Base-by-base conservation (phyloP, 495 filamentous ascomycete species). In the Eremomyces bilateralis region DNA sequence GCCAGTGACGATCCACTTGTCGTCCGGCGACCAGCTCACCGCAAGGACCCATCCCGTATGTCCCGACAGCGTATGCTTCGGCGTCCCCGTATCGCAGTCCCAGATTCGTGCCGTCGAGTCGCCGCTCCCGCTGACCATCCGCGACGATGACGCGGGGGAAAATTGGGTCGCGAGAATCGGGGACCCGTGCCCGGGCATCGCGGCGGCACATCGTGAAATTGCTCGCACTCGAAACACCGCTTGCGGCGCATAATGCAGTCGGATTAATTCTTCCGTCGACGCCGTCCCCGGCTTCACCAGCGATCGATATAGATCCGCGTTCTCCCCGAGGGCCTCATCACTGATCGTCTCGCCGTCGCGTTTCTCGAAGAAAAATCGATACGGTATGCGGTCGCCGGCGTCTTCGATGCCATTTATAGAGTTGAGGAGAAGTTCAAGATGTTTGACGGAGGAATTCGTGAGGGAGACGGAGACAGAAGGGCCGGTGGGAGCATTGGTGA, bases 81-180 rank as follows among this genome's bases (percentile, higher is more conserved):
- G 83, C 0, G 85, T 95, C 29, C 84, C 84, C 0, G 80, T 94
- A 46, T 95, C 80, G 35, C 81, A 90, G 45, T 99, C 88, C 77
- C 80, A 94, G 58, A 99, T 70, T 31, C 90, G 62, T 4, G 88
- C 90, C 4, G 90, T 95, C 21, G 71, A 71, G 44, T 99, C 90
- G 22, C 90, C 90, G 41, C 76, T 81, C 0, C 84, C 90, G 4
- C 77, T 88, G 0, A 83, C 81, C 57, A 99, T 69, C 36, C 73
- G 68, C 4, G 76, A 71, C 1, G 81, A 85, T 3, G 65, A 72
- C 17, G 65, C 64, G 0, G 90, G 90, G 0, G 82, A 90, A 55
- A 95, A 99, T 25, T 80, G 71, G 6, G 75, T 77, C 12, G 79
- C 68, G 4, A 99, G 68, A 42, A 99, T 99, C 0, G 82, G 69